These are phyloP conservation scores for Cryptosporidium tyzzeri DNA, from an alignment of 169 alveolate genomes.

Conservation along the genomic window DNA sequence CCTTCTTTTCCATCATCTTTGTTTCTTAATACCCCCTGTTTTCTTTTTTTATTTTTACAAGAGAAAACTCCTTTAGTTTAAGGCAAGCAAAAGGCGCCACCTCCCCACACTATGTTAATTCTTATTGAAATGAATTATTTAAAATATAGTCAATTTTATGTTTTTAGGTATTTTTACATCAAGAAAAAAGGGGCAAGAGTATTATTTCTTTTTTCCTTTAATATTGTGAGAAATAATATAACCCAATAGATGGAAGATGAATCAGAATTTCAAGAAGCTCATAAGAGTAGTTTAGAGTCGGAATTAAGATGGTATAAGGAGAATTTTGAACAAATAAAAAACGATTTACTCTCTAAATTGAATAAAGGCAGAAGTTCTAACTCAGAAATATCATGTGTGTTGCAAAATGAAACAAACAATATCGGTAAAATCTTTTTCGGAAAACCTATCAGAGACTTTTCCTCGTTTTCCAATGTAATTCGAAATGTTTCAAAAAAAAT, in stretches of 20 bases:
- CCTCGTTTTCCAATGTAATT: slow-evolving; percentile 1
- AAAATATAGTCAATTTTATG: not conserved
- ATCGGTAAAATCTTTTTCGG: slow-evolving; percentile 19
- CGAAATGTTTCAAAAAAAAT: slow-evolving; percentile 20
- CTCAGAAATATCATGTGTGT: not conserved
- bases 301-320: slow-evolving; percentile 46
- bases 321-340: slow-evolving; percentile 10
- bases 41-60: not conserved
- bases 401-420: not conserved
- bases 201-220: not conserved
- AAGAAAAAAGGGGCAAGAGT: not conserved
- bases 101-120: slow-evolving; percentile 37
- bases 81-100: slow-evolving; percentile 38
- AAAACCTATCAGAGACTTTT: slow-evolving; percentile 7
- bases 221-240: not conserved
- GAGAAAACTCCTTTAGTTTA: not conserved
- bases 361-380: not conserved
- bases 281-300: not conserved
- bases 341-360: slow-evolving; percentile 12
- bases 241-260: slow-evolving; percentile 20
- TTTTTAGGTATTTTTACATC: not conserved
- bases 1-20: not conserved
- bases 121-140: not conserved
- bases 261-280: not conserved
- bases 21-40: not conserved